These are phyloP conservation scores for Xylaria sp. DNA, from an alignment of 2,329 filamentous ascomycete genomes.

Conservation along the genomic window DNA sequence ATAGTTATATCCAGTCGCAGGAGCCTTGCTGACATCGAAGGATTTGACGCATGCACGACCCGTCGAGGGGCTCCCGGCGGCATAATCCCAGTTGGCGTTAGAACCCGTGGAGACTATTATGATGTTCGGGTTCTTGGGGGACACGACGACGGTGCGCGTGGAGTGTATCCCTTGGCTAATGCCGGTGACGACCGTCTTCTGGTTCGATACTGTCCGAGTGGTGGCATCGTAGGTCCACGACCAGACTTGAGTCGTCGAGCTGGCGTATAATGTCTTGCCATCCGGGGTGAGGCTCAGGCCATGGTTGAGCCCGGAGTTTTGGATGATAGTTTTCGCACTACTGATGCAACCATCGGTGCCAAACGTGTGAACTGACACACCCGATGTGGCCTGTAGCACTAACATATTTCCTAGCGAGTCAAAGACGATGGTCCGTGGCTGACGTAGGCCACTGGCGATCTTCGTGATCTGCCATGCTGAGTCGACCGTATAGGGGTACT, in stretches of 20 bases:
- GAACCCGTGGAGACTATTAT: conserved; percentile 68
- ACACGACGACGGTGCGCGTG: conserved; percentile 67
- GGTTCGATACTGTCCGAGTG: conserved; percentile 54
- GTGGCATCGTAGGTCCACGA: conserved; percentile 66
- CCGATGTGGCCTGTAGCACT: conserved; percentile 45
- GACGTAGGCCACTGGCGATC: conserved; percentile 46
- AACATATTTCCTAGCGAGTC: conserved; percentile 48
- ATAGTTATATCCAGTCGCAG: conserved; percentile 52
- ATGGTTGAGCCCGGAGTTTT: conserved; percentile 55
- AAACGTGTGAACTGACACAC: conserved; percentile 48
- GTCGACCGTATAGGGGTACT: conserved; percentile 44
- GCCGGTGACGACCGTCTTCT: conserved; percentile 61
- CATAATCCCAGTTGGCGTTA: conserved; percentile 64
- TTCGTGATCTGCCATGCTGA: conserved; percentile 47
- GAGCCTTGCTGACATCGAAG: conserved; percentile 45
- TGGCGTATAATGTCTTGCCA: conserved; percentile 57
- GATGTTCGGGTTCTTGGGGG: conserved; percentile 60
- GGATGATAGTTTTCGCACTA: conserved; percentile 44
- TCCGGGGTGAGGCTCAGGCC: conserved; percentile 55
- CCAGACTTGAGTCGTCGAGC: conserved; percentile 61
- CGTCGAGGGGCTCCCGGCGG: conserved; percentile 57
- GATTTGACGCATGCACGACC: conserved; percentile 69
- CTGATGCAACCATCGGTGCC: conserved; percentile 47
- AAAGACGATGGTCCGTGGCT: conserved; percentile 46
- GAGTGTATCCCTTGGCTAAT: conserved; percentile 65